phyloP scores from a whole-genome alignment of 1,139 yeast species.

The Debaryomyces udenii region DNA sequence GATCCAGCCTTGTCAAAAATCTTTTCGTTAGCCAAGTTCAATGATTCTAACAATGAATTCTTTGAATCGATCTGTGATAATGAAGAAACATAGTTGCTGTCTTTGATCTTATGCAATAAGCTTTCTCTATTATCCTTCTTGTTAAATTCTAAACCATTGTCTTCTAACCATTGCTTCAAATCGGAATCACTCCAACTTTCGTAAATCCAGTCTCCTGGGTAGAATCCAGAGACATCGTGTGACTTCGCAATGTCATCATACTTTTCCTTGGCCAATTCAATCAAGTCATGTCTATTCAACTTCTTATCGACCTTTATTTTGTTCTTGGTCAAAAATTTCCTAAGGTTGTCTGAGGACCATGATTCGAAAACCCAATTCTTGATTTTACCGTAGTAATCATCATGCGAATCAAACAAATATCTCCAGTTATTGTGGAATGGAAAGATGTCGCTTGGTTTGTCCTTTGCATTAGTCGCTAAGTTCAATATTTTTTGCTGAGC shows the following conservation, averaged over 20 bases:
- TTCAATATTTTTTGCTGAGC: slow-evolving; percentile 21
- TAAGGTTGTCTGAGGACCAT: slow-evolving; percentile 45
- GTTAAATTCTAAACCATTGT: slow-evolving; percentile 46
- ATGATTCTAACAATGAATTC: slow-evolving; percentile 38
- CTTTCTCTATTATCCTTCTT: slow-evolving; percentile 43
- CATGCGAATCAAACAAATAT: slow-evolving; percentile 16
- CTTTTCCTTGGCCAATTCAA: slow-evolving; percentile 37
- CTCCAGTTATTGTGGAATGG: slow-evolving; percentile 21
- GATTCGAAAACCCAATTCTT: slow-evolving; percentile 50
- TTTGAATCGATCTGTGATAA: slow-evolving; percentile 36
- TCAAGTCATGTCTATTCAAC: slow-evolving; percentile 35
- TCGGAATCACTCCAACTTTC: slow-evolving; percentile 48
- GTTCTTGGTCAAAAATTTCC: slow-evolving; percentile 37
- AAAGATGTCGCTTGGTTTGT: slow-evolving; percentile 18
- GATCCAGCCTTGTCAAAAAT: slow-evolving; percentile 44
- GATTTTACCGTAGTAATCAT: slow-evolving; percentile 1
- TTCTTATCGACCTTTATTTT: slow-evolving; percentile 32
- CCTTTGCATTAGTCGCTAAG: slow-evolving; percentile 21
- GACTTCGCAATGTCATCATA: slow-evolving; percentile 39
- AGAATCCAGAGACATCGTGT: slow-evolving; percentile 43
- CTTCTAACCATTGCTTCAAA: slow-evolving; percentile 49
- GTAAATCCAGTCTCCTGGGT: slow-evolving; percentile 56
- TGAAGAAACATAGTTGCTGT: slow-evolving; percentile 44
- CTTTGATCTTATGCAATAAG: slow-evolving; percentile 44
- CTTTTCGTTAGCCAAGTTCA: slow-evolving; percentile 36